phyloP scores from a whole-genome alignment of 2,329 filamentous ascomycete species.

The Aureobasidium zeae region DNA sequence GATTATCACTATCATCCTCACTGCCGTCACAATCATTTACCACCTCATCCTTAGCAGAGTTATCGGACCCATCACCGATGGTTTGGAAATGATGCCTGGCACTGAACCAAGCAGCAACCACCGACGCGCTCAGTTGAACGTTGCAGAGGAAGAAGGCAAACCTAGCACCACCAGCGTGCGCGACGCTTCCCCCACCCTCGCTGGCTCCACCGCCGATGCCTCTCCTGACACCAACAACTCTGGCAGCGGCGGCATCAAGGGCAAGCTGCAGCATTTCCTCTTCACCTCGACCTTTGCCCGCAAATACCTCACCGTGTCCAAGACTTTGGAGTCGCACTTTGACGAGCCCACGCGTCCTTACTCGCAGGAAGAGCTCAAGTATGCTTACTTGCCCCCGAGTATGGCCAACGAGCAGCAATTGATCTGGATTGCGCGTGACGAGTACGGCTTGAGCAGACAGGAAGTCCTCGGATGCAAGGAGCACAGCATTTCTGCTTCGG shows the following conservation, averaged over 20 bases:
- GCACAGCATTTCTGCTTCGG: conserved; percentile 33
- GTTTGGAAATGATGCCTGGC: conserved; percentile 18
- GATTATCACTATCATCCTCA: conserved; percentile 34
- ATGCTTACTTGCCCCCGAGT: conserved; percentile 38
- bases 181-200: conserved; percentile 2
- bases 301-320: conserved; percentile 2
- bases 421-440: conserved; percentile 39
- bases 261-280: conserved; percentile 15
- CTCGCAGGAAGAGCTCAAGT: conserved; percentile 26
- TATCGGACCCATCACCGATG: conserved; percentile 20
- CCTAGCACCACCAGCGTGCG: conserved; percentile 1
- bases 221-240: background rate
- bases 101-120: no score
- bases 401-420: conserved; percentile 36
- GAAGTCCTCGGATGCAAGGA: conserved; percentile 35
- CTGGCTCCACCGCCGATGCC: background rate
- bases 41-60: conserved; percentile 29
- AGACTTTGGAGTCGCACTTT: conserved; percentile 25
- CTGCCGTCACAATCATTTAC: conserved; percentile 36
- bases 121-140: no score
- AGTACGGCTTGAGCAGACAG: conserved; percentile 34
- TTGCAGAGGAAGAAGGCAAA: conserved; percentile 23
- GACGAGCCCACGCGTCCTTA: conserved; percentile 25
- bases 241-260: background rate
- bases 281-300: conserved; percentile 1